Percentiles rank a stretch among this genome's conserved stretches.
phyloP scores from a whole-genome alignment of 352 stramenopile species.

The Globisporangium takayamanum region DNA sequence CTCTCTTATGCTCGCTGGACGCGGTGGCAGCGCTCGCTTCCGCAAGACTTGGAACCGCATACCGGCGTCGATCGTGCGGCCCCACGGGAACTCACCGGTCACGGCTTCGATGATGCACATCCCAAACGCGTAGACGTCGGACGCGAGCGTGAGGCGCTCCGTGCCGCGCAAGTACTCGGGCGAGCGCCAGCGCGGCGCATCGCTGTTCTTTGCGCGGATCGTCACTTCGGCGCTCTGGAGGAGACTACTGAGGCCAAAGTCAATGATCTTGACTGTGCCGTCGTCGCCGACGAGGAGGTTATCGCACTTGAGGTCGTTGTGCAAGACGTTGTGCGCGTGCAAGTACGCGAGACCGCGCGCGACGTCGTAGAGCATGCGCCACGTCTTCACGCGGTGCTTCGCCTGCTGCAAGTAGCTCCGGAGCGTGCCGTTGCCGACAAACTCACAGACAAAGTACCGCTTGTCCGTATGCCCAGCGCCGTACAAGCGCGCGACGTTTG shows the following conservation, averaged over 20 bases:
- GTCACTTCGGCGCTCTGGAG: not conserved
- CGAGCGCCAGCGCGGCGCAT: not conserved
- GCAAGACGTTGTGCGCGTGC: conserved; percentile 7
- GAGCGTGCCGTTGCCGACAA: conserved; percentile 1
- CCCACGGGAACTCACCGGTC: conserved; percentile 6
- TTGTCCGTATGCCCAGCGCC: conserved; percentile 2
- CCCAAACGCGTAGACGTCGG: conserved; percentile 15
- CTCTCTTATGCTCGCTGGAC: conserved; percentile 1
- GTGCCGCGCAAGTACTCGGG: conserved; percentile 1
- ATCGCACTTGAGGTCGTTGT: conserved; percentile 12
- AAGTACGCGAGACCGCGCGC: conserved; percentile 7
- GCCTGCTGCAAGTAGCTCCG: not conserved
- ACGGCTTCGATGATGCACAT: conserved; percentile 15
- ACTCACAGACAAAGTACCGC: conserved; percentile 9
- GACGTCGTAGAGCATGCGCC: conserved; percentile 11
- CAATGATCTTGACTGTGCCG: conserved; percentile 7
- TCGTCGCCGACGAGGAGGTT: conserved; percentile 7
- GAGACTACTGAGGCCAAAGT: conserved; percentile 14
- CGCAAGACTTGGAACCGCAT: not conserved
- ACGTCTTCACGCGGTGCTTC: not conserved
- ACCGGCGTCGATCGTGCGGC: not conserved
- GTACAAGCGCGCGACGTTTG: conserved; percentile 3
- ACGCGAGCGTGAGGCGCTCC: conserved; percentile 3
- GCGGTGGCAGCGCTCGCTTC: not conserved
- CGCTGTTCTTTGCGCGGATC: not conserved